A percentile compares a stretch with the other conserved stretches of the same genome.
Evolutionary conservation across 768 basidiomycete species (phyloP).

Genomic region (Fistulinella prunicolor): DNA sequence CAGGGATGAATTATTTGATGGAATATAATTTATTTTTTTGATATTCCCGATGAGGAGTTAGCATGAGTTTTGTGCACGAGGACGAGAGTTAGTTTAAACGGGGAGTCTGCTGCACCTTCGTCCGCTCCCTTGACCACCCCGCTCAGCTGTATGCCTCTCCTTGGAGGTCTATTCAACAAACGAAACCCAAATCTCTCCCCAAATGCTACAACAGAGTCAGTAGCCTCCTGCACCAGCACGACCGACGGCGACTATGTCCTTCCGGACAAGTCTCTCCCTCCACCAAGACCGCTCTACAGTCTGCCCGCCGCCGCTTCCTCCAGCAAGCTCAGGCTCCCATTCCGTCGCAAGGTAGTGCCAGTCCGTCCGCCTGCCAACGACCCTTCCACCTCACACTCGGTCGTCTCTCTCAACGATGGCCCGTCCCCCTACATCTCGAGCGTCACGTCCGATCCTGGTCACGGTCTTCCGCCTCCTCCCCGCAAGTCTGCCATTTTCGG

Average conservation of each 20-base stretch:
- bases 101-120: background rate
- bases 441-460: slow-evolving; percentile 44
- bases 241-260: slow-evolving; percentile 35
- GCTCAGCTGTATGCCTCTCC: slow-evolving; percentile 23
- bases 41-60: slow-evolving; percentile 15
- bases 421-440: slow-evolving; percentile 35
- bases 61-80: slow-evolving; percentile 5
- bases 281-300: slow-evolving; percentile 18
- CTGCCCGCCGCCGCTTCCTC: slow-evolving; percentile 33
- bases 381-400: background rate
- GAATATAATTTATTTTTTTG: background rate
- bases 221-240: slow-evolving; percentile 14
- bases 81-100: slow-evolving; percentile 9
- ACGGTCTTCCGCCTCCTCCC: slow-evolving; percentile 52
- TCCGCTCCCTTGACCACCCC: background rate
- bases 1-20: too few species aligned
- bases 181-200: slow-evolving; percentile 4
- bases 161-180: slow-evolving; percentile 28
- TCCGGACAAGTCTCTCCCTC: slow-evolving; percentile 18
- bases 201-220: slow-evolving; percentile 12
- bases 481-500: slow-evolving; percentile 64
- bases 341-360: slow-evolving; percentile 35
- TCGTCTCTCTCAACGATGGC: slow-evolving; percentile 22
- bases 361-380: slow-evolving; percentile 13
- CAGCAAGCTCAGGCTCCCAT: slow-evolving; percentile 45